These are phyloP conservation scores for Xylaria cubensis DNA, from an alignment of 495 filamentous ascomycete genomes.

Conservation along the genomic window DNA sequence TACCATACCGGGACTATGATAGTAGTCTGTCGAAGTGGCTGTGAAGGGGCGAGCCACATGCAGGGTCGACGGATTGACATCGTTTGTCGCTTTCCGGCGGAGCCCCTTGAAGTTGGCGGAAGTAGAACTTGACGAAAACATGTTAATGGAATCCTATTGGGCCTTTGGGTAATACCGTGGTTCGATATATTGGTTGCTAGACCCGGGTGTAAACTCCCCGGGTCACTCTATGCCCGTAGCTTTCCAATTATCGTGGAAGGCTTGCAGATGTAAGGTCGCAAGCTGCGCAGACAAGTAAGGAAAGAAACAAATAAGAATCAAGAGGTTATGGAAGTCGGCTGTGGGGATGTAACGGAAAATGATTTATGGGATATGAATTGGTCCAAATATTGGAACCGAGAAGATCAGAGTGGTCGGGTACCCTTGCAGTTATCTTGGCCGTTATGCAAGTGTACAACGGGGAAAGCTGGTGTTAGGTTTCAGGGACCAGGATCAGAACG, in stretches of 20 bases:
- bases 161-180: conserved; percentile 18
- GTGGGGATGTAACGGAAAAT: conserved; percentile 40
- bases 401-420: conserved; percentile 39
- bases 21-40: conserved; percentile 26
- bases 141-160: conserved; percentile 23
- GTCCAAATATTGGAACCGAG: conserved; percentile 38
- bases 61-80: conserved; percentile 24
- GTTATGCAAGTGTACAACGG: conserved; percentile 39
- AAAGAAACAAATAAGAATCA: conserved; percentile 21
- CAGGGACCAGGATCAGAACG: conserved; percentile 16
- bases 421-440: conserved; percentile 38
- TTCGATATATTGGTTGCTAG: conserved; percentile 29
- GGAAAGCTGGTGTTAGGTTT: conserved; percentile 15
- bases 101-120: conserved; percentile 34
- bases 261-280: conserved; percentile 28
- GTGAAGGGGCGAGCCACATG: conserved; percentile 30
- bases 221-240: conserved; percentile 28
- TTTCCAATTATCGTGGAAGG: conserved; percentile 34
- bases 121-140: conserved; percentile 37
- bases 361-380: conserved; percentile 38
- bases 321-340: conserved; percentile 28
- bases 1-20: conserved; percentile 39
- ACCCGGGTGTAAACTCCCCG: conserved; percentile 29
- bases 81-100: conserved; percentile 22
- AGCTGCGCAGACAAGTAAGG: neutral